These are phyloP conservation scores for Deinandra increscens DNA, from an alignment of 129 eudicot genomes.

Conservation along the genomic window DNA sequence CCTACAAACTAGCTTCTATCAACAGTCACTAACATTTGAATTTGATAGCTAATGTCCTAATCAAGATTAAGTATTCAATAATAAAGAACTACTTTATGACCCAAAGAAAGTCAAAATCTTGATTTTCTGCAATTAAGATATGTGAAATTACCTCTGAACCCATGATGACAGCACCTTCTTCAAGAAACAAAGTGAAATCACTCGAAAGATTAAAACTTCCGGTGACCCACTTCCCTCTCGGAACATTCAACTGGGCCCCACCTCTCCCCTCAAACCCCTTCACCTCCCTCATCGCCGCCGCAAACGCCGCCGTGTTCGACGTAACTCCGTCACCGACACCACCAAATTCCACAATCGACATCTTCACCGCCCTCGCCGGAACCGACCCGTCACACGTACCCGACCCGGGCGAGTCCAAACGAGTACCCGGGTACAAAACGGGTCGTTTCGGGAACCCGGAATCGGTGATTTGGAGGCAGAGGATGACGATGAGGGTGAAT, in stretches of 20 bases:
- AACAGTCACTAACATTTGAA: constrained; percentile 2
- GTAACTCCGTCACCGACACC: constrained; percentile 94
- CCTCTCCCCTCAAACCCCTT: constrained; percentile 43
- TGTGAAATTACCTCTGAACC: constrained; percentile 72
- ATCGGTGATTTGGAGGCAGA: constrained; percentile 53
- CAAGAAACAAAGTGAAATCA: constrained; percentile 83
- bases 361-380: constrained; percentile 54
- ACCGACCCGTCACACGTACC: constrained; percentile 39
- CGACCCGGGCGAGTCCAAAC: constrained; percentile 38
- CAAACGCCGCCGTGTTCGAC: constrained; percentile 87
- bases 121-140: constrained; percentile 15
- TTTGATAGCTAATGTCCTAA: not conserved
- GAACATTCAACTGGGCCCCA: constrained; percentile 89
- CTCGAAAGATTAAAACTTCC: constrained; percentile 90
- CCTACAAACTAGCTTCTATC: not conserved
- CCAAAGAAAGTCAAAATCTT: constrained; percentile 17
- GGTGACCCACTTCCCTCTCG: constrained; percentile 77
- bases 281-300: constrained; percentile 60
- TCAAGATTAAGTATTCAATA: constrained; percentile 6
- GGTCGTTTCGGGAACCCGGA: constrained; percentile 22
- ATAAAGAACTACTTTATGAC: constrained; percentile 1
- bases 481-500: constrained; percentile 37
- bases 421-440: constrained; percentile 14
- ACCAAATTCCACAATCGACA: constrained; percentile 70
- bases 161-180: constrained; percentile 80